phyloP scores from a whole-genome alignment of 2,329 filamentous ascomycete genomes.

The Cylindrodendrum hubeiense region DNA sequence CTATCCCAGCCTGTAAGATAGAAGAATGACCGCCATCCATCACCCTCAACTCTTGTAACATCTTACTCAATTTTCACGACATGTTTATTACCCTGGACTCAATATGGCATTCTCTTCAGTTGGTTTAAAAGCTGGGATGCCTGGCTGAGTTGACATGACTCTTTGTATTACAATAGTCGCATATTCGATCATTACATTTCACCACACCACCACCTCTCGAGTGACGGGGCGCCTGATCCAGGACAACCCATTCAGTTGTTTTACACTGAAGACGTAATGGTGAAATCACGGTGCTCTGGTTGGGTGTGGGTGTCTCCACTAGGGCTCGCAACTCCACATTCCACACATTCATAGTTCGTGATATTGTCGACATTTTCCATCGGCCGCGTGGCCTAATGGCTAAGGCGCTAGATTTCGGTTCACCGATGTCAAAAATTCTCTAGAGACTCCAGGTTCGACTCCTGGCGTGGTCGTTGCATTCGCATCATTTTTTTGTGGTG shows the following conservation, averaged over 20 bases:
- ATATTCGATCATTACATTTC: not conserved
- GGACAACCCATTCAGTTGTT: not conserved
- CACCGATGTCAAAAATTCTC: not conserved
- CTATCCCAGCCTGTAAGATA: not conserved
- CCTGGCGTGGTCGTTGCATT: slow-evolving; percentile 21
- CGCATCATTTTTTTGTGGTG: not conserved
- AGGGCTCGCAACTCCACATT: not conserved
- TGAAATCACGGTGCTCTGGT: not conserved
- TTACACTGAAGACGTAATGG: not conserved
- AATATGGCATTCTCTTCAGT: not conserved
- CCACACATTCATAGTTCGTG: not conserved
- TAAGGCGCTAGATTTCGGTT: slow-evolving; percentile 28
- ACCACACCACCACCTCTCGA: not conserved
- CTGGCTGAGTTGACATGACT: not conserved
- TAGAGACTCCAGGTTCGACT: slow-evolving; percentile 26
- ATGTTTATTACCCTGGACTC: not conserved
- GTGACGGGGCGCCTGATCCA: not conserved
- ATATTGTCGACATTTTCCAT: slow-evolving; percentile 2
- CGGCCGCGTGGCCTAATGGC: slow-evolving; percentile 29
- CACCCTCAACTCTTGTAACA: not conserved
- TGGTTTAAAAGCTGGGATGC: not conserved
- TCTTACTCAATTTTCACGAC: not conserved
- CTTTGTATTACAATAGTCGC: not conserved
- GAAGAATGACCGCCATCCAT: not conserved
- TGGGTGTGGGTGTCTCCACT: not conserved